phyloP scores from a whole-genome alignment of 2,329 filamentous ascomycete genomes.

The Trichoderma gracile region DNA sequence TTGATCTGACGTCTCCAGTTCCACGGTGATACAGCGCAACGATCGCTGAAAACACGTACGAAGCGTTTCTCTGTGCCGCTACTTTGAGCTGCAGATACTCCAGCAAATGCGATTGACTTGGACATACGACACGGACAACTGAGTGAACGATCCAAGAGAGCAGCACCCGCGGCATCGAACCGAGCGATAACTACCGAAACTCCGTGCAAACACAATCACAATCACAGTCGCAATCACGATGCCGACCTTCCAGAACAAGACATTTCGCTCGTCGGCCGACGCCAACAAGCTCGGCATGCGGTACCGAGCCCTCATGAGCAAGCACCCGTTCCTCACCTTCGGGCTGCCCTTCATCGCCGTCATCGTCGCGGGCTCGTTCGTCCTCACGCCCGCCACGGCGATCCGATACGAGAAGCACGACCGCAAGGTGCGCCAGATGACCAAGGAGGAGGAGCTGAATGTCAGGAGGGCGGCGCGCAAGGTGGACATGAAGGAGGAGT shows the following conservation, averaged over 20 bases:
- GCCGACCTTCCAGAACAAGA: constrained; percentile 65
- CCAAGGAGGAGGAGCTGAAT: constrained; percentile 81
- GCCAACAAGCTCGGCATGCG: constrained; percentile 68
- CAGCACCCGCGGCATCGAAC: not conserved
- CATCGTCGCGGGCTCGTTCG: constrained; percentile 90
- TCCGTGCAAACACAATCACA: not conserved
- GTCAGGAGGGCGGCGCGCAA: constrained; percentile 70
- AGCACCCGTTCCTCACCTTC: constrained; percentile 87
- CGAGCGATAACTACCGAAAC: not conserved
- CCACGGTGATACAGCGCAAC: not conserved
- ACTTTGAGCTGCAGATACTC: not conserved
- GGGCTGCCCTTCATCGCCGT: constrained; percentile 89
- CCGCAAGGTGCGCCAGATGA: constrained; percentile 81
- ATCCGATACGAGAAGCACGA: constrained; percentile 93
- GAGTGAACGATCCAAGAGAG: not conserved
- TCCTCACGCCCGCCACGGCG: constrained; percentile 90
- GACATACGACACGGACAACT: no score
- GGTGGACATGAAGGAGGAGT: constrained; percentile 82
- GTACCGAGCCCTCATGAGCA: constrained; percentile 74
- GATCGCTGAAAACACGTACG: not conserved
- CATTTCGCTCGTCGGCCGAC: constrained; percentile 67
- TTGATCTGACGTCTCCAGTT: not conserved
- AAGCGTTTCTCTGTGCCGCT: not conserved
- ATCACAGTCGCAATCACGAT: constrained; percentile 30
- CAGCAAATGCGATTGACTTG: no score